Evolutionary conservation across 2,329 filamentous ascomycete genomes (phyloP).

Genomic region (Colletotrichum sp.): DNA sequence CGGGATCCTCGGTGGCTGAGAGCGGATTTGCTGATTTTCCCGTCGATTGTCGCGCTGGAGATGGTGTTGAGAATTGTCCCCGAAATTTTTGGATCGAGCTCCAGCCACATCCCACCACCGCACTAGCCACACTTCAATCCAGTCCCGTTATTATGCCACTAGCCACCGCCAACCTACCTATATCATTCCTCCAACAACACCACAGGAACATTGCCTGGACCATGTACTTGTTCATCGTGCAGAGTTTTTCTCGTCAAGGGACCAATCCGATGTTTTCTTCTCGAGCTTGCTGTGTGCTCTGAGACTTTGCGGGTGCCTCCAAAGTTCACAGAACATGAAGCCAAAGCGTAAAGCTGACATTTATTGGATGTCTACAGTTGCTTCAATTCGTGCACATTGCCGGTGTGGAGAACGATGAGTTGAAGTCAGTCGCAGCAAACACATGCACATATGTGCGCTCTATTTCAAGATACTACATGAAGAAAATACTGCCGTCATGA

Average conservation of each 20-base stretch:
- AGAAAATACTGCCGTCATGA: neutral
- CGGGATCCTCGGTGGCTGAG: neutral
- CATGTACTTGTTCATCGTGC: neutral
- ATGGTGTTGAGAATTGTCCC: constrained; percentile 13
- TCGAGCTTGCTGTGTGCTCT: neutral
- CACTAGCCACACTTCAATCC: neutral
- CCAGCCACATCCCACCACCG: neutral
- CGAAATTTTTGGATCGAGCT: constrained; percentile 22
- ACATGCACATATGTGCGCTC: neutral
- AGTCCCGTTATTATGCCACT: neutral
- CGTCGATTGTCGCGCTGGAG: constrained; percentile 2
- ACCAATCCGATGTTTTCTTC: neutral
- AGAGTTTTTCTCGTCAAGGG: neutral
- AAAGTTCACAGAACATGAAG: neutral
- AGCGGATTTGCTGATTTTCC: neutral
- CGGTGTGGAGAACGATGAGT: neutral
- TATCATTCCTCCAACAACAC: neutral
- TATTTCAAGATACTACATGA: neutral
- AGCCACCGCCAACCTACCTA: neutral
- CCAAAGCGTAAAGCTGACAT: neutral
- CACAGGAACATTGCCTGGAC: neutral
- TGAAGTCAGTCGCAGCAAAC: neutral
- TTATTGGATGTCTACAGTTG: neutral
- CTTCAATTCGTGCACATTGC: neutral
- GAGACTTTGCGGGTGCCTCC: neutral